Evolutionary conservation across 768 basidiomycete species (phyloP), one percentile per base, ranked within the genome.

Genomic region (Psilocybe subaeruginosa): DNA sequence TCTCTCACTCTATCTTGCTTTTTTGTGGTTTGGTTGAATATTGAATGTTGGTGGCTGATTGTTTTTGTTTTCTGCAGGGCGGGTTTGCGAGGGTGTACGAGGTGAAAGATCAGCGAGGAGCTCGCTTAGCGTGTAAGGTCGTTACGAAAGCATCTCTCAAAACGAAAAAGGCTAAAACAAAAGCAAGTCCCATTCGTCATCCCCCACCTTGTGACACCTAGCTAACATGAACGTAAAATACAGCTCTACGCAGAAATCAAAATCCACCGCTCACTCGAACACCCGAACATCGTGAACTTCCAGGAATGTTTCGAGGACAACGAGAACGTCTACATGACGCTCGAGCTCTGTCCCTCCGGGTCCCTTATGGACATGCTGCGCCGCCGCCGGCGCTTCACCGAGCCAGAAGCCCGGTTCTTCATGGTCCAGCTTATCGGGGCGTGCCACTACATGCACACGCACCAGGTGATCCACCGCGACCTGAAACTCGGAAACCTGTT

Each of bases 241-340:
- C 41, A 98, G 97, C 85, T 99, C 49, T 99, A 95, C 70, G 96
- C 97, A 62, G 97, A 99, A 82, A 99, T 99, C 70, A 97, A 97
- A 81, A 94, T 99, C 51, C 97, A 99, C 75, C 88, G 90, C 62
- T 89, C 93, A 12, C 84, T 99, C 50, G 76, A 85, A 27, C 97
- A 99, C 68, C 92, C 95, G 16, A 96, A 99, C 74, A 93, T 99
- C 64, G 95, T 98, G 54, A 76, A 78, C 9, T 98, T 99, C 74
- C 82, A 89, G 54, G 95, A 97, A 65, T 97, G 95, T 74, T 99
- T 98, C 70, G 96, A 99, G 74, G 97, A 97, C 68, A 83, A 87
- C 9, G 89, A 93, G 56, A 95, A 98, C 72, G 97, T 99, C 23
- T 99, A 99, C 77, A 97, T 99, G 91, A 90, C 90, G 9, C 87